Evolutionary conservation across 371 early-diverging fungal genomes (phyloP), one percentile per base, ranked within the genome.

Genomic region (Conidiobolus incongruus): DNA sequence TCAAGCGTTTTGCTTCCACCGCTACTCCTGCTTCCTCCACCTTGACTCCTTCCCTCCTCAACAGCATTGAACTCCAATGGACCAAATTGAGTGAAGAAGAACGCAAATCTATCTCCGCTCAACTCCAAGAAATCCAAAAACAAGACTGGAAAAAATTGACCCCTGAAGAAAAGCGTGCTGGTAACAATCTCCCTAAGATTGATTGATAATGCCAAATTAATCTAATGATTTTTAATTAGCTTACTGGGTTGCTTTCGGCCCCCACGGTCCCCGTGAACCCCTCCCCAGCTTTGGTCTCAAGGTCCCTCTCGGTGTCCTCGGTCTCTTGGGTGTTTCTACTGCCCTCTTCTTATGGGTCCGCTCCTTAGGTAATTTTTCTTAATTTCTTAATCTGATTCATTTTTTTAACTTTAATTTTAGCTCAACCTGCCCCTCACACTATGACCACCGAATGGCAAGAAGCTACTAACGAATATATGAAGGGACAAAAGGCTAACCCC

Each of bases 221-320:
- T 33, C 1, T 22, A n/a, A 26, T 39, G 8, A 2, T 39, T 17
- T 23, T 31, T 16, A 6, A 42, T 10, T 54, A 75, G 87, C 75
- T 41, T 87, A 87, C 66, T 93, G 75, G 62, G 77, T 92, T 52
- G 85, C 93, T 36, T 95, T 88, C 59, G 95, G 95, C 45, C 68
- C 81, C 36, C 85, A 92, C 66, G 89, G 84, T 59, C 77, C 81
- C 46, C 86, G 95, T 54, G 72, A 76, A 51, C 81, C 81, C 23
- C 55, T 70, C 38, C 61, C 61, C 39, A 70, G 80, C 45, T 68
- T 83, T 53, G 59, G 55, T 48, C 47, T 59, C 52, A 83, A 82
- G 67, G 79, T 92, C 28, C 8, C 70, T 47, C 54, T 55, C 42
- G 88, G 85, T 60, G 62, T 78, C 39, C 41, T 52, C n/a, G 66